Percentiles rank a stretch among this genome's conserved stretches.
These are phyloP conservation scores for Dujonia santamariae DNA, from an alignment of 1,139 yeast genomes.

Conservation along the genomic window DNA sequence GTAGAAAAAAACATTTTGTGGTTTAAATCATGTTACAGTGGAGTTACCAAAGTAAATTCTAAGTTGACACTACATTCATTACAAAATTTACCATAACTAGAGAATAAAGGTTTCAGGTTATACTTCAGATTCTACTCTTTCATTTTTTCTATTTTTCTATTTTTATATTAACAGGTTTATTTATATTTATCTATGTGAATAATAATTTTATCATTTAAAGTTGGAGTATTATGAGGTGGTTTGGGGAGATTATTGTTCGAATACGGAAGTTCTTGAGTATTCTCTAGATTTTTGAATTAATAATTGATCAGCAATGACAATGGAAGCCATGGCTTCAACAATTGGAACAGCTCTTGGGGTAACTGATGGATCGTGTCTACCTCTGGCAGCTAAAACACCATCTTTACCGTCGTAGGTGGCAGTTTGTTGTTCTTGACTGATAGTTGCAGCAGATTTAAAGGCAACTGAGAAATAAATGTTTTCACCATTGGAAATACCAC, in stretches of 20 bases:
- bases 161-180: too few relatives aligned
- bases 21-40: too few relatives aligned
- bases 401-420: constrained; percentile 81
- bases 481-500: constrained; percentile 97
- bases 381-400: constrained; percentile 91
- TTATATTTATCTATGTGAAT: not conserved
- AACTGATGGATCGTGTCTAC: constrained; percentile 98
- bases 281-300: constrained; percentile 76
- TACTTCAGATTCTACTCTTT: too few relatives aligned
- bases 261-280: constrained; percentile 24
- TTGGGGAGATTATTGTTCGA: constrained; percentile 1
- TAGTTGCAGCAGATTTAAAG: constrained; percentile 97
- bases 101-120: too few relatives aligned
- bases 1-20: too few relatives aligned
- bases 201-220: not conserved
- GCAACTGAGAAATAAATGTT: constrained; percentile 92
- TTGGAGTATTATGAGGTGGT: too few relatives aligned
- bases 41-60: too few relatives aligned
- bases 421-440: constrained; percentile 87
- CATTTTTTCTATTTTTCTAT: not conserved
- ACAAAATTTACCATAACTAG: too few relatives aligned
- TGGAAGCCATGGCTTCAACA: constrained; percentile 96
- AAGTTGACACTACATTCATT: too few relatives aligned
- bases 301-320: constrained; percentile 83
- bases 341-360: constrained; percentile 98